Evolutionary conservation across 805 yeast species (phyloP), one percentile per base, ranked within the genome.

Genomic region (Starmerella riodocensis): DNA sequence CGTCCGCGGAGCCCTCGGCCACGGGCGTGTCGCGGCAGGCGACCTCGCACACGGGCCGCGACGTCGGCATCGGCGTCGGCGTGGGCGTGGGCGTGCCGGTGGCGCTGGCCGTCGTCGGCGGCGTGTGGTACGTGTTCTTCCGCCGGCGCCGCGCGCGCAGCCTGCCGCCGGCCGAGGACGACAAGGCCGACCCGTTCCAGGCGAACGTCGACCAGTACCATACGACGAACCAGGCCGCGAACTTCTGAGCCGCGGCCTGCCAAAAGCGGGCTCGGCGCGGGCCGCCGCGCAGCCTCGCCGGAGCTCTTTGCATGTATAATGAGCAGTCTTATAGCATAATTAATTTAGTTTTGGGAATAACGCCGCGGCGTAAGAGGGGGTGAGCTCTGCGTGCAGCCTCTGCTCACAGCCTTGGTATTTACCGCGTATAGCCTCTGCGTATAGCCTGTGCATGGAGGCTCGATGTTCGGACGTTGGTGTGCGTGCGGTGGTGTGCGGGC

Each of bases 11-110:
- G 17, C 12, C 37, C 20, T 16, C 21, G 6, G 20, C 25, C 12
- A 20, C 13, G 7, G 3, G 16, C 28, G 18, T 19, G 16, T 19
- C 30, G 21, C 3, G 21, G 14, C 12, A 23, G 14, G 20, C 30
- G 18, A 22, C 17, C 20, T 36, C 46, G 17, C 31, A 47, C 27
- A 49, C 31, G 29, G 40, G 35, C 40, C 48, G 70, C 39, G 69
- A 68, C 40, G 67, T 77, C 26, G 72, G 78, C 19, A 67, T 76
- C 37, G 85, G 85, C 29, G 75, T 76, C 42, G 77, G 73, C 22
- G 77, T 78, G 5, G 85, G 85, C 40, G 69, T 79, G 12, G 82
- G 82, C 37, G 74, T 76, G 1, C 81, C 86, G 0, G 54, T 75
- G n/a, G 57, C 66, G 2, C 40, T 64, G 29, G 64, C 63, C 4